phyloP scores from a whole-genome alignment of 2,329 filamentous ascomycete species.

The Diaporthe batatas region DNA sequence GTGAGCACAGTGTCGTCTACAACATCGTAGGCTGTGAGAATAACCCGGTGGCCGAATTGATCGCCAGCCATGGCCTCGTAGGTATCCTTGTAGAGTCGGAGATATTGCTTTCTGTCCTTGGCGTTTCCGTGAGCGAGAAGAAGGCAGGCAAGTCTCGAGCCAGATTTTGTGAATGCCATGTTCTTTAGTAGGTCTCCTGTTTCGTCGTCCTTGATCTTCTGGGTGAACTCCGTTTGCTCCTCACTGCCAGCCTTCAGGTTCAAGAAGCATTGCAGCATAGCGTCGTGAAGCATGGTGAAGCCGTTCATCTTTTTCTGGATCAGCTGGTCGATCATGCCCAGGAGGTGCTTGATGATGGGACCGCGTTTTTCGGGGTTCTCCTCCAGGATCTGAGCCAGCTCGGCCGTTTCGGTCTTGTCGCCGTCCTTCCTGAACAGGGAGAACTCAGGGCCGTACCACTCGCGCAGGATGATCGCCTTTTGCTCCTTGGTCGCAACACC shows the following conservation, averaged over 20 bases:
- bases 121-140: slow-evolving; percentile 86
- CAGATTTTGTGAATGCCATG: slow-evolving; percentile 93
- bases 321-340: slow-evolving; percentile 89
- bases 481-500: slow-evolving; percentile 88
- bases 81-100: slow-evolving; percentile 90
- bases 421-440: slow-evolving; percentile 77
- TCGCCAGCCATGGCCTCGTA: slow-evolving; percentile 89
- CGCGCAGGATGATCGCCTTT: slow-evolving; percentile 85
- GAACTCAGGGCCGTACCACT: slow-evolving; percentile 98
- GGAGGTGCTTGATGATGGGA: slow-evolving; percentile 87
- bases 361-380: slow-evolving; percentile 86
- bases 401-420: slow-evolving; percentile 69
- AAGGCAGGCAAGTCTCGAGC: slow-evolving; percentile 84
- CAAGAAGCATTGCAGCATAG: slow-evolving; percentile 96
- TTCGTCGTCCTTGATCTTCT: slow-evolving; percentile 92
- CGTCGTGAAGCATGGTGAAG: slow-evolving; percentile 98
- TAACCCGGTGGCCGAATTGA: slow-evolving; percentile 80
- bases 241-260: slow-evolving; percentile 82
- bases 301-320: slow-evolving; percentile 97
- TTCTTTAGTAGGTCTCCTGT: slow-evolving; percentile 93
- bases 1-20: slow-evolving; percentile 94
- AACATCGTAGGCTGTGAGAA: slow-evolving; percentile 89
- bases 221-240: slow-evolving; percentile 88
- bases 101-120: slow-evolving; percentile 91
- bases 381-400: slow-evolving; percentile 81